A percentile compares a stretch with the other conserved stretches of the same genome.
Conservation (phyloP, 768 basidiomycete species). For the Boletus eberwhitei region DNA sequence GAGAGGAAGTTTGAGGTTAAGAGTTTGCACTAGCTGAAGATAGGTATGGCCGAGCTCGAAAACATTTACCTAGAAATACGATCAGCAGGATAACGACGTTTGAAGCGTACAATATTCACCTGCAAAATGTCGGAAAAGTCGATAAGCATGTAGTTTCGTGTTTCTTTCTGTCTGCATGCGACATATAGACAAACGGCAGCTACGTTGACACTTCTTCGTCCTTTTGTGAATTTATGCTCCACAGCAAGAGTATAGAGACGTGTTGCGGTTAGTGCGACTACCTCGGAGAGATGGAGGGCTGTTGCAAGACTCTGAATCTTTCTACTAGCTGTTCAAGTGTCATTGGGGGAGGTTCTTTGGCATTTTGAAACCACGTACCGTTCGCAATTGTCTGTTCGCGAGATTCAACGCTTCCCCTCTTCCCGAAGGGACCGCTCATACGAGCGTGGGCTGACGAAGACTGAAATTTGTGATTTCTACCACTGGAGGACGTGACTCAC, state of each 20-base stretch:
- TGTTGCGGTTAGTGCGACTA: slow-evolving; percentile 75
- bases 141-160: slow-evolving; percentile 93
- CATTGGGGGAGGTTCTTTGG: background rate
- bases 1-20: slow-evolving; percentile 80
- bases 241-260: slow-evolving; percentile 92
- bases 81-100: background rate
- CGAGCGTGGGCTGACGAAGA: slow-evolving; percentile 64
- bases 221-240: slow-evolving; percentile 91
- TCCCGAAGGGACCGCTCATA: slow-evolving; percentile 80
- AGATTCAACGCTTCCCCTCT: slow-evolving; percentile 75
- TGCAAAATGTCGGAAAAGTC: slow-evolving; percentile 97
- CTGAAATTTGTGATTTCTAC: background rate
- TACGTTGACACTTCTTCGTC: slow-evolving; percentile 87
- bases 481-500: slow-evolving; percentile 46
- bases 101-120: slow-evolving; percentile 38
- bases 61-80: slow-evolving; percentile 75
- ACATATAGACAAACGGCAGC: slow-evolving; percentile 96
- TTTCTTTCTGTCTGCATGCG: slow-evolving; percentile 88
- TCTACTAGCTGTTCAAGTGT: slow-evolving; percentile 55
- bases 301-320: slow-evolving; percentile 83
- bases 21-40: slow-evolving; percentile 85
- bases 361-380: slow-evolving; percentile 43
- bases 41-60: slow-evolving; percentile 97
- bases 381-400: slow-evolving; percentile 90
- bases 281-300: slow-evolving; percentile 73